Percentiles rank a stretch among this genome's conserved stretches.
phyloP scores from a whole-genome alignment of 768 basidiomycete genomes.

The Podaxis rugospora region DNA sequence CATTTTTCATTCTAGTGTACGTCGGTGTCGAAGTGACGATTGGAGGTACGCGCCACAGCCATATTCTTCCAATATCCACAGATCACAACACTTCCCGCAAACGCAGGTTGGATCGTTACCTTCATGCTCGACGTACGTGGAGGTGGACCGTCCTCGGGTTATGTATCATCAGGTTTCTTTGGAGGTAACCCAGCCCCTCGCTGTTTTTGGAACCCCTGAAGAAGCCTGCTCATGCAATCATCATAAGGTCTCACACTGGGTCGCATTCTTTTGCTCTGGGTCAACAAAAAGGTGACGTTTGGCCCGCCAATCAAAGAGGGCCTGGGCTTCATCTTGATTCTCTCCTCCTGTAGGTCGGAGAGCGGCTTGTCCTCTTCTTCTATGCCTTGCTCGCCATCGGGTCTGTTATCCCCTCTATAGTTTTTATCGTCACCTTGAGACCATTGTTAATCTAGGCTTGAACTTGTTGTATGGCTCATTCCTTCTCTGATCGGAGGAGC shows the following conservation, averaged over 20 bases:
- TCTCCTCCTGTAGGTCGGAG: constrained; percentile 38
- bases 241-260: constrained; percentile 49
- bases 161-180: constrained; percentile 50
- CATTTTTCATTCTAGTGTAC: constrained; percentile 61
- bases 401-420: constrained; percentile 24
- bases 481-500: constrained; percentile 63
- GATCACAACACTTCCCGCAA: constrained; percentile 10
- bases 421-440: neutral
- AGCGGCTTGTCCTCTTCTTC: constrained; percentile 46
- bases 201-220: neutral
- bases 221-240: neutral
- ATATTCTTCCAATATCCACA: neutral
- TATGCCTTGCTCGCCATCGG: constrained; percentile 48
- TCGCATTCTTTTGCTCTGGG: constrained; percentile 50
- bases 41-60: constrained; percentile 30
- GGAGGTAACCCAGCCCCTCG: constrained; percentile 35
- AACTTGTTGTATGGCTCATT: constrained; percentile 66
- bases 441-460: constrained; percentile 36
- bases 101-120: constrained; percentile 67
- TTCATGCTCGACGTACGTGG: constrained; percentile 36
- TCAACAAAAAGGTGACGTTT: constrained; percentile 42
- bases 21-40: constrained; percentile 66
- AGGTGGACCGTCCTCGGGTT: constrained; percentile 37
- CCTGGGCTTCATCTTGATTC: neutral
- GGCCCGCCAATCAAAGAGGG: neutral